Evolutionary conservation across 1,284 basidiomycete genomes (phyloP).

Genomic region (Salmacisia buchloeana): DNA sequence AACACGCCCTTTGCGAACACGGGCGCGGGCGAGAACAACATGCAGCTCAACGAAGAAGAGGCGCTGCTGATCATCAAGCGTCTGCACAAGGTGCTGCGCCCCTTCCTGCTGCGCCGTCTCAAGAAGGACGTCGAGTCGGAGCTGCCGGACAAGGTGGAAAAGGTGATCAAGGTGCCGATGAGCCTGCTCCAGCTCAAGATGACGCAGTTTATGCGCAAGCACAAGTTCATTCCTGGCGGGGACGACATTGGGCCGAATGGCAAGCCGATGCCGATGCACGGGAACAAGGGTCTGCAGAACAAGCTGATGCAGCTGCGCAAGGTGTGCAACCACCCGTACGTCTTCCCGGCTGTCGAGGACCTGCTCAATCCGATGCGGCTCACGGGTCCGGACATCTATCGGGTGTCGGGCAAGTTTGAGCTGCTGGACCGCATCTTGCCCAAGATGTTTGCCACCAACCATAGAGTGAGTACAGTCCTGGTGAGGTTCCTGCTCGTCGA

Average conservation of each 20-base stretch:
- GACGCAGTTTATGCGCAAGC: slow-evolving; percentile 96
- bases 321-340: slow-evolving; percentile 78
- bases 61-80: slow-evolving; percentile 94
- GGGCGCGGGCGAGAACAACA: slow-evolving; percentile 72
- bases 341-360: slow-evolving; percentile 92
- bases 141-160: slow-evolving; percentile 97
- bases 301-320: slow-evolving; percentile 98
- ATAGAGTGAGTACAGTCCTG: slow-evolving; percentile 62
- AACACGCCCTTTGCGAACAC: slow-evolving; percentile 99
- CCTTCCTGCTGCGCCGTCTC: slow-evolving; percentile 88
- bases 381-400: slow-evolving; percentile 71
- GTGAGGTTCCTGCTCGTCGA: slow-evolving; percentile 12
- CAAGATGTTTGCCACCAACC: slow-evolving; percentile 85
- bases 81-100: slow-evolving; percentile 94
- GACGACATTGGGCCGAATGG: slow-evolving; percentile 34
- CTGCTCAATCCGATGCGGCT: slow-evolving; percentile 76
- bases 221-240: slow-evolving; percentile 69
- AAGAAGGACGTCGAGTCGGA: slow-evolving; percentile 99
- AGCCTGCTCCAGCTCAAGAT: slow-evolving; percentile 87
- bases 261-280: slow-evolving; percentile 44
- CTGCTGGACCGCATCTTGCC: slow-evolving; percentile 87
- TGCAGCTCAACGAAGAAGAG: slow-evolving; percentile 99
- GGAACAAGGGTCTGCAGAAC: slow-evolving; percentile 68
- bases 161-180: slow-evolving; percentile 98
- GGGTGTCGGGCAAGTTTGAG: slow-evolving; percentile 90